Evolutionary conservation across 768 basidiomycete genomes (phyloP).

Genomic region (Bullera alba): DNA sequence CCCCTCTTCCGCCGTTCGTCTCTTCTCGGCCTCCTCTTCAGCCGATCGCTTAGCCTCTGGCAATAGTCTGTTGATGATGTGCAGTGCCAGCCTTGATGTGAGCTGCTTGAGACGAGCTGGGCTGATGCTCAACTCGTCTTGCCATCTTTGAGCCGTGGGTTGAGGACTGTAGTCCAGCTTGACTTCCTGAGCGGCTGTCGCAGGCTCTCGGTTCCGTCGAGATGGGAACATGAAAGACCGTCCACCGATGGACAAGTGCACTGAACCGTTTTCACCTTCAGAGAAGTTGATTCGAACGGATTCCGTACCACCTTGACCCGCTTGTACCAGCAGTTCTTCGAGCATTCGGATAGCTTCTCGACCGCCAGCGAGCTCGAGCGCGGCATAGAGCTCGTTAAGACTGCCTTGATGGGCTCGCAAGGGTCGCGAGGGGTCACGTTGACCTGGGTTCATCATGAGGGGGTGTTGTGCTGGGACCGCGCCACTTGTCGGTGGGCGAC

Average conservation of each 20-base stretch:
- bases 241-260: conserved; percentile 19
- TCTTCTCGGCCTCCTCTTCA: conserved; percentile 54
- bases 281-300: conserved; percentile 42
- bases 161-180: conserved; percentile 58
- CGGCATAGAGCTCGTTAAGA: background rate
- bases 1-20: conserved; percentile 12
- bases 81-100: conserved; percentile 60
- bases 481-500: too few species aligned
- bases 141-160: conserved; percentile 78
- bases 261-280: conserved; percentile 16
- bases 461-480: too few species aligned
- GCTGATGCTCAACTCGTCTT: conserved; percentile 74
- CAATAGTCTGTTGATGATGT: conserved; percentile 65
- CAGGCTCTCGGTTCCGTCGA: background rate
- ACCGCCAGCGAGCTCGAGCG: background rate
- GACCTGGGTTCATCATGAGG: too few species aligned
- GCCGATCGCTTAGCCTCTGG: conserved; percentile 58
- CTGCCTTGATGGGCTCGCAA: too few species aligned
- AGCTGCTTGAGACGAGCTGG: conserved; percentile 68
- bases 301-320: background rate
- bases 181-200: conserved; percentile 7
- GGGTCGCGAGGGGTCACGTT: too few species aligned
- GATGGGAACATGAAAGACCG: conserved; percentile 7
- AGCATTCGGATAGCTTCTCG: conserved; percentile 1
- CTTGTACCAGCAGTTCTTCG: background rate